phyloP scores from a whole-genome alignment of 2,329 filamentous ascomycete species.

The Colletotrichum endophyticum region DNA sequence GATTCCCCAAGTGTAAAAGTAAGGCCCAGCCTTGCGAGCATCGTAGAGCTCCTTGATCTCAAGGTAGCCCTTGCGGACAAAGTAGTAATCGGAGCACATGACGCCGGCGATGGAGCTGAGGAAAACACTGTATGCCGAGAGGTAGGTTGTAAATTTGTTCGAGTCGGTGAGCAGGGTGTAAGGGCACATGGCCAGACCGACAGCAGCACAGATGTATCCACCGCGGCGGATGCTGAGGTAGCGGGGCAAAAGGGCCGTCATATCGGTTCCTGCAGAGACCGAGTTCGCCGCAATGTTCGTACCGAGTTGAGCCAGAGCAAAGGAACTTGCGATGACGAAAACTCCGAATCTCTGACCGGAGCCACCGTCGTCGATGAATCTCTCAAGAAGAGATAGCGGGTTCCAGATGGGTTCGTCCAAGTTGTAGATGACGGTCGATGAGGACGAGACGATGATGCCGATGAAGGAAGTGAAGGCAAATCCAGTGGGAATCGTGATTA shows the following conservation, averaged over 20 bases:
- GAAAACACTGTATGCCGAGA: constrained; percentile 92
- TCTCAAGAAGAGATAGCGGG: constrained; percentile 69
- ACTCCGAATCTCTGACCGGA: constrained; percentile 75
- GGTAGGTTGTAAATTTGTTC: constrained; percentile 90
- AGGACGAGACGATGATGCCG: constrained; percentile 78
- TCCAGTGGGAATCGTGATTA: constrained; percentile 73
- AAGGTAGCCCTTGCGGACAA: constrained; percentile 82
- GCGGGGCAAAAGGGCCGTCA: constrained; percentile 80
- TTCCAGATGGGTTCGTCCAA: constrained; percentile 72
- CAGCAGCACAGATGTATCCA: constrained; percentile 80
- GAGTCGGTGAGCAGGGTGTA: constrained; percentile 77
- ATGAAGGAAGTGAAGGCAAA: constrained; percentile 86
- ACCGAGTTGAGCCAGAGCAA: constrained; percentile 80
- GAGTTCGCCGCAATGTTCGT: constrained; percentile 90
- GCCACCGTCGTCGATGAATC: constrained; percentile 72
- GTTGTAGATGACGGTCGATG: constrained; percentile 71
- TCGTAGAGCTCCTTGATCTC: constrained; percentile 82
- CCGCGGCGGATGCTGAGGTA: constrained; percentile 87
- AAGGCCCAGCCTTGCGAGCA: constrained; percentile 68
- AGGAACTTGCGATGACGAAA: constrained; percentile 73
- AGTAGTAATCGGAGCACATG: constrained; percentile 87
- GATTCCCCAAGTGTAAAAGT: constrained; percentile 76
- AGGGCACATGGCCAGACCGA: constrained; percentile 87
- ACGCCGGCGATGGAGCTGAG: constrained; percentile 94
- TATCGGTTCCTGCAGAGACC: constrained; percentile 81